Base-by-base conservation (phyloP, 768 basidiomycete species). In the Crassisporium funariophilum region DNA sequence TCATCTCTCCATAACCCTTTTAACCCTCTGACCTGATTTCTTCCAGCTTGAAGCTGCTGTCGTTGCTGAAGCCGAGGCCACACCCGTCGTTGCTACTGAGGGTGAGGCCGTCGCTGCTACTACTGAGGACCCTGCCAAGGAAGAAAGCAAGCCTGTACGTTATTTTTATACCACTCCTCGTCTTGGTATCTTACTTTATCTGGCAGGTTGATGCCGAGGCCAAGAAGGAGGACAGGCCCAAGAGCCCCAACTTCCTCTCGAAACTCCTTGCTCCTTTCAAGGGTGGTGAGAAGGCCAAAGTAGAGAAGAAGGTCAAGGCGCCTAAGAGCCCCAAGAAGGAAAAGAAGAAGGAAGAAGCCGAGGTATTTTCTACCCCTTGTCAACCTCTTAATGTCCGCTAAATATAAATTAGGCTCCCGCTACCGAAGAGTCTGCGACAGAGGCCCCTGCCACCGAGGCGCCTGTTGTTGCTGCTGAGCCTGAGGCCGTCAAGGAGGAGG, bases 221-320 rank as follows among this genome's bases (percentile, higher is more conserved):
- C 22, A 84, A 86, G 81, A 90, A 89, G 75, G 84, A 90, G 56
- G 84, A 88, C 29, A 77, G 79, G 56, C 86, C 88, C 58, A 88
- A 84, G 81, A 90, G 88, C 71, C 88, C 89, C 13, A 71, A 80
- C 42, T 61, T 93, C 55, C 76, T 95, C 47, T 64, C 82, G 57
- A 93, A 87, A 70, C 71, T 95, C 52, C 83, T 95, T 49, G 83
- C 83, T 21, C 79, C 86, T 33, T 84, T 92, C 79, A 90, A 88
- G 74, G 73, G 68, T 45, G 73, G 68, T 45, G 82, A 84, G 56
- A 55, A 55, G 47, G 27, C 27, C 36, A 51, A 52, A 39, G 33
- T 37, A n/a, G 57, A 58, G 52, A 88, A 84, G 76, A 82, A 83
- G 68, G 66, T 62, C 41, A 83, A 83, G 73, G 72, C 72, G 33